Base-by-base conservation (phyloP, 169 alveolate species). In the Eimeria tenella region DNA sequence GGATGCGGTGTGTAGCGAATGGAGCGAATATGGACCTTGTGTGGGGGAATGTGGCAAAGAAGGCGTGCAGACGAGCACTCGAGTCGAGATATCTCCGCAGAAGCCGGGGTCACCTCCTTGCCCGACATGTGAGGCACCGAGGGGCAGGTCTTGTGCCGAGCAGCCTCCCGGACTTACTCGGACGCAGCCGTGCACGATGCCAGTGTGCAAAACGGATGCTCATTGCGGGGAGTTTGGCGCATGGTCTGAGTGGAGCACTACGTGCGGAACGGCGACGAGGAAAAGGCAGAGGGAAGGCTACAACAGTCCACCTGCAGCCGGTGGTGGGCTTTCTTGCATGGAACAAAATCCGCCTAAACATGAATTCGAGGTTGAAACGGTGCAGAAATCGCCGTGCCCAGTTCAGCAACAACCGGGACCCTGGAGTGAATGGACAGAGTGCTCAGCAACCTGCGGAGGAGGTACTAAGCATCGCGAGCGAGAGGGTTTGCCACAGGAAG, bases 391-490 rank as follows among this genome's bases (percentile, higher is more conserved):
- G 17, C 94, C 94, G 31, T 90, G 94, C 74, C 94, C 94, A 55
- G 84, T 74, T 23, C 71, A 74, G 71, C 90, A 90, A 17, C 53
- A 19, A 6, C 94, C 90, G 42, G 94, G 94, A 5, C 90, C 86
- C 1, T 95, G 97, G 97, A 56, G 94, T 19, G 94, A 55, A 5
- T 96, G 97, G 97, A 77, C 95, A 17, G 95, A 53, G 19, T 96
- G 97, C 74, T 68, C 96, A 17, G 94, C 96, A 23, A 95, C 96
- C 6, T 96, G 97, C 79, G 96, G 96, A 25, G 91, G 92, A 17
- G 97, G 97, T 1, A 81, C 63, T 5, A 87, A 93, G n/a, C 56
- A 58, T 10, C 86, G 97, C 52, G 79, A 50, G 0, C 95, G 95
- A 49, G 63, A 42, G 55, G 90, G 94, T 19, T 11, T 25, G 17